Conservation (phyloP, 768 basidiomycete genomes). For the Termitomyces sp. region DNA sequence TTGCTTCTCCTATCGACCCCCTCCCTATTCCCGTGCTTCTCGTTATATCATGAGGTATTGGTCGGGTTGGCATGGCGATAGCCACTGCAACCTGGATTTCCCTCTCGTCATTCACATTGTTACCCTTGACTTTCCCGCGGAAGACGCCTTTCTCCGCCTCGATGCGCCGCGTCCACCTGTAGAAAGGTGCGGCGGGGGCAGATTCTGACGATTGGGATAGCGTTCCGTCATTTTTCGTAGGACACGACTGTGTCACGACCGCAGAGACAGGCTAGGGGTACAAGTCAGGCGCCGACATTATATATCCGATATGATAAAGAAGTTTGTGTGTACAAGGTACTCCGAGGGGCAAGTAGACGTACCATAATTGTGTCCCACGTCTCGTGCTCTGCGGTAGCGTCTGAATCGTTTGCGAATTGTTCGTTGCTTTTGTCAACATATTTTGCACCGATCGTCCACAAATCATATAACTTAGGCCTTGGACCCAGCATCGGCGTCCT, state of each 20-base stretch:
- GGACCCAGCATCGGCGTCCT: constrained; percentile 16
- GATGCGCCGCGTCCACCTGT: neutral
- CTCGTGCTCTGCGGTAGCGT: constrained; percentile 4
- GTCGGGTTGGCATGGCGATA: constrained; percentile 14
- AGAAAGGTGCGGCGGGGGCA: neutral
- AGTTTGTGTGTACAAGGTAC: neutral
- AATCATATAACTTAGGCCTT: constrained; percentile 41
- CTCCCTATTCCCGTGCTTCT: neutral
- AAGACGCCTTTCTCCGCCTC: neutral
- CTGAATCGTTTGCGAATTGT: neutral
- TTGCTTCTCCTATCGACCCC: constrained; percentile 4
- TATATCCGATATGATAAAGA: neutral
- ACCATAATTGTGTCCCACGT: constrained; percentile 40
- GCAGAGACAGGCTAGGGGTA: constrained; percentile 14
- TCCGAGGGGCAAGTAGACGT: constrained; percentile 11
- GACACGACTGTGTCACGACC: neutral
- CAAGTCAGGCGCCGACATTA: neutral
- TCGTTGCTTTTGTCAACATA: neutral
- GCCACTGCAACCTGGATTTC: constrained; percentile 12
- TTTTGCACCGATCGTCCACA: constrained; percentile 22
- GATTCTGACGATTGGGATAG: neutral
- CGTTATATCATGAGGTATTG: neutral
- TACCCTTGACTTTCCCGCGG: neutral
- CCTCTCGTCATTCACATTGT: neutral
- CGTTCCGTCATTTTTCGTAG: neutral